phyloP scores from a whole-genome alignment of 441 rosid species.

The Populus trichocarpa region DNA sequence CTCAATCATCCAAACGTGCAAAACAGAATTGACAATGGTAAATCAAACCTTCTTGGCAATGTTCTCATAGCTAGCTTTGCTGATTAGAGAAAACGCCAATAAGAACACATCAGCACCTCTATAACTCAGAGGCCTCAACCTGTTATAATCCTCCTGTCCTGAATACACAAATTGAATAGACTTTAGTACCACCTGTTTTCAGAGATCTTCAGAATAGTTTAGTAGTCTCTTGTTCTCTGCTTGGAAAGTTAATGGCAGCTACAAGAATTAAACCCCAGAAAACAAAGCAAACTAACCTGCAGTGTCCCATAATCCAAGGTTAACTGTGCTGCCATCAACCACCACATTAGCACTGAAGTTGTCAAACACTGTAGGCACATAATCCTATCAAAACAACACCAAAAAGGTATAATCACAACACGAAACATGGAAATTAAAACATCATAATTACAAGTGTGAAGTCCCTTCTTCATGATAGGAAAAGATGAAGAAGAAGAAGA shows the following conservation, averaged over 20 bases:
- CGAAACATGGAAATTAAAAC: neutral
- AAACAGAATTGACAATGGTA: neutral
- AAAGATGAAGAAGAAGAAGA: neutral
- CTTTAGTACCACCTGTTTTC: neutral
- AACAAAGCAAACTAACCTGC: slow-evolving; percentile 35
- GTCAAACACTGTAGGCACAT: slow-evolving; percentile 70
- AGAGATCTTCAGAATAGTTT: neutral
- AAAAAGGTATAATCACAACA: neutral
- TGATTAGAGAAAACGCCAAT: slow-evolving; percentile 68
- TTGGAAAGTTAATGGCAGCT: neutral
- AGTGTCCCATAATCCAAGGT: slow-evolving; percentile 67
- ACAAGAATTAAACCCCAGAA: neutral
- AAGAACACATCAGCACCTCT: slow-evolving; percentile 88
- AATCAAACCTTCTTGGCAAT: slow-evolving; percentile 61
- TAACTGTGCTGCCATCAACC: slow-evolving; percentile 61
- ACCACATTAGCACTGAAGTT: slow-evolving; percentile 69
- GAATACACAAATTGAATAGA: slow-evolving; percentile 8
- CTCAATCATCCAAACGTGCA: neutral
- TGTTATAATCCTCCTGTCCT: slow-evolving; percentile 91
- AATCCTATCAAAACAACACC: slow-evolving; percentile 35
- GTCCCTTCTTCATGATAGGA: neutral
- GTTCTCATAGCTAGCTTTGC: slow-evolving; percentile 80
- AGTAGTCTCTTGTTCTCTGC: neutral
- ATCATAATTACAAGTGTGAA: neutral
- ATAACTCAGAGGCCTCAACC: slow-evolving; percentile 83